phyloP scores from a whole-genome alignment of 1,284 basidiomycete species.

The Trichosporon asahii region DNA sequence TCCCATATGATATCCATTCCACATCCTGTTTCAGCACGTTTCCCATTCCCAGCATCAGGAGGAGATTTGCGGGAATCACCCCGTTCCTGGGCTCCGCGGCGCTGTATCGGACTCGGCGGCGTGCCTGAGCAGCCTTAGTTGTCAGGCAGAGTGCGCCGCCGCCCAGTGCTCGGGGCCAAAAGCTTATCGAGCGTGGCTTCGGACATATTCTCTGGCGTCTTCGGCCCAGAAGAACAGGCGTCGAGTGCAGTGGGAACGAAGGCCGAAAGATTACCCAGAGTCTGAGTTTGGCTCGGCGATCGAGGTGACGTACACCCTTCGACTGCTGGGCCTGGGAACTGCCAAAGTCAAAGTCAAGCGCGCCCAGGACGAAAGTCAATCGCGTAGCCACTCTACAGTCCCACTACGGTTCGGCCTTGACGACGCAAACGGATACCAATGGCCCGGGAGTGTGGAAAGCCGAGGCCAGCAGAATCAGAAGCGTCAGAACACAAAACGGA shows the following conservation, averaged over 20 bases:
- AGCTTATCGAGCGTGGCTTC: neutral
- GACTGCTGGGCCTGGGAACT: too few species aligned
- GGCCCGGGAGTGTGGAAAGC: too few species aligned
- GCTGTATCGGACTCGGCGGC: neutral
- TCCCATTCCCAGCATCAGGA: neutral
- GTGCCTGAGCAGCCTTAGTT: neutral
- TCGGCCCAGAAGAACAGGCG: too few species aligned
- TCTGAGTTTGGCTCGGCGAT: too few species aligned
- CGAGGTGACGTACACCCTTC: too few species aligned
- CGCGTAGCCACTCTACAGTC: neutral
- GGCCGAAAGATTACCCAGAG: neutral
- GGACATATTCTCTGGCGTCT: neutral
- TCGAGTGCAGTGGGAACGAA: too few species aligned
- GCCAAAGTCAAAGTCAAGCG: neutral
- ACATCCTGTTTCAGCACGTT: too few species aligned
- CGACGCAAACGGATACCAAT: neutral
- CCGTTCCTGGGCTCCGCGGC: neutral
- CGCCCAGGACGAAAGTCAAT: neutral
- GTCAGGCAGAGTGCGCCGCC: neutral
- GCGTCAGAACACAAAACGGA: too few species aligned
- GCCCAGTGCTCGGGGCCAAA: neutral
- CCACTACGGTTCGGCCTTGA: neutral
- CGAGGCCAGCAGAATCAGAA: too few species aligned
- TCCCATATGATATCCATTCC: too few species aligned
- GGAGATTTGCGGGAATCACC: slow-evolving; percentile 1